These are phyloP conservation scores for Diaporthe vexans DNA, from an alignment of 2,329 filamentous ascomycete genomes.

Conservation along the genomic window DNA sequence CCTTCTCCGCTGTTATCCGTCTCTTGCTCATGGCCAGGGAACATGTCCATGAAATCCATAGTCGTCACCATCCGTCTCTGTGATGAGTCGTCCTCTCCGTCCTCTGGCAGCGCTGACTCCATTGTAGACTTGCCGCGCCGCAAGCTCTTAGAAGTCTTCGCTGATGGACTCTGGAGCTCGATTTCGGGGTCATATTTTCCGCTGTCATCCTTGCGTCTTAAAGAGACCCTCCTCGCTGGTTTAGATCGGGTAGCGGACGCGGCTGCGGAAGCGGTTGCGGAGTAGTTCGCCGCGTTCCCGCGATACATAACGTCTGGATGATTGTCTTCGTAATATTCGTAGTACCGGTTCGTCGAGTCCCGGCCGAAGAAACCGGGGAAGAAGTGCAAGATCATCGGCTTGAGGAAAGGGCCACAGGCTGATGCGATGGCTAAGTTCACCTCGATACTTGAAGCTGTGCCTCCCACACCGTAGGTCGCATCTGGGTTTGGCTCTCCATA, in stretches of 20 bases:
- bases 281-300: neutral
- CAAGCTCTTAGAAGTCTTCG: neutral
- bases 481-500: constrained; percentile 42
- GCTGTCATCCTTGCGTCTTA: neutral
- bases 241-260: neutral
- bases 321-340: constrained; percentile 15
- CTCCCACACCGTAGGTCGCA: constrained; percentile 46
- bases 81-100: constrained; percentile 27
- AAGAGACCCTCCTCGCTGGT: neutral
- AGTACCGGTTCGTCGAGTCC: neutral
- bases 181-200: neutral
- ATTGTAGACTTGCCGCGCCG: neutral
- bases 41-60: constrained; percentile 9
- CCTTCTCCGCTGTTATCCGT: neutral
- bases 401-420: constrained; percentile 44
- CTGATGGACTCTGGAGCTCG: constrained; percentile 20
- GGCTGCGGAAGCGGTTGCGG: constrained; percentile 3
- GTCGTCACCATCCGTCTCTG: constrained; percentile 26
- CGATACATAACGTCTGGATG: neutral
- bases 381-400: neutral
- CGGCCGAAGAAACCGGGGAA: constrained; percentile 22
- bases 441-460: constrained; percentile 47
- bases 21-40: neutral
- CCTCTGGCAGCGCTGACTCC: neutral
- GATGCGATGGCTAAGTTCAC: constrained; percentile 48